Evolutionary conservation across 805 yeast genomes (phyloP).

Genomic region (Cephaloascus albidus): DNA sequence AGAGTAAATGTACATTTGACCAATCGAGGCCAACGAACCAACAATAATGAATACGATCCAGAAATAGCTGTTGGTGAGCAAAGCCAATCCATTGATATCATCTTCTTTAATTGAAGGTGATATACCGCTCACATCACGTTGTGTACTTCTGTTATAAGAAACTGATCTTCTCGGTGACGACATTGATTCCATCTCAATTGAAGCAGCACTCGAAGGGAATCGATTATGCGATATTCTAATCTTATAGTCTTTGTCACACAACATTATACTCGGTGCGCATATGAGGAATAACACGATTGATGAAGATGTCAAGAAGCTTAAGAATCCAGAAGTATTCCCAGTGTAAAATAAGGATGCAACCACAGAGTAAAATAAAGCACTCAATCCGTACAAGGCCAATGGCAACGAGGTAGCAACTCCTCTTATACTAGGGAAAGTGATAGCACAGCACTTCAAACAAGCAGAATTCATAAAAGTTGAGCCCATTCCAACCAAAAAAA

Average conservation of each 20-base stretch:
- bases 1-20: conserved; percentile 37
- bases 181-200: not conserved
- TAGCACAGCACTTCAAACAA: conserved; percentile 65
- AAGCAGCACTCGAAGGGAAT: conserved; percentile 7
- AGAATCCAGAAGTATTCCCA: conserved; percentile 47
- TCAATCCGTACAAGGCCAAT: conserved; percentile 63
- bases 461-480: conserved; percentile 58
- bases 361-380: conserved; percentile 60
- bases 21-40: conserved; percentile 30
- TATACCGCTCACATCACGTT: not conserved
- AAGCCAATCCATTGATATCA: conserved; percentile 8
- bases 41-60: conserved; percentile 28
- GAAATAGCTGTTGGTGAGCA: conserved; percentile 16
- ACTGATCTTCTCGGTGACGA: not conserved
- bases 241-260: conserved; percentile 24
- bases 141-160: not conserved
- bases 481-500: conserved; percentile 57
- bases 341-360: conserved; percentile 43
- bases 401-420: conserved; percentile 76
- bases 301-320: conserved; percentile 35
- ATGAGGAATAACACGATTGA: conserved; percentile 29
- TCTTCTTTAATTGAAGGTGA: not conserved
- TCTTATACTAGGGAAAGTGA: conserved; percentile 53
- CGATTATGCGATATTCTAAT: conserved; percentile 2
- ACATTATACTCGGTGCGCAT: conserved; percentile 37